These are phyloP conservation scores for Trichoderma reesei DNA, from an alignment of 495 filamentous ascomycete genomes.

Conservation along the genomic window DNA sequence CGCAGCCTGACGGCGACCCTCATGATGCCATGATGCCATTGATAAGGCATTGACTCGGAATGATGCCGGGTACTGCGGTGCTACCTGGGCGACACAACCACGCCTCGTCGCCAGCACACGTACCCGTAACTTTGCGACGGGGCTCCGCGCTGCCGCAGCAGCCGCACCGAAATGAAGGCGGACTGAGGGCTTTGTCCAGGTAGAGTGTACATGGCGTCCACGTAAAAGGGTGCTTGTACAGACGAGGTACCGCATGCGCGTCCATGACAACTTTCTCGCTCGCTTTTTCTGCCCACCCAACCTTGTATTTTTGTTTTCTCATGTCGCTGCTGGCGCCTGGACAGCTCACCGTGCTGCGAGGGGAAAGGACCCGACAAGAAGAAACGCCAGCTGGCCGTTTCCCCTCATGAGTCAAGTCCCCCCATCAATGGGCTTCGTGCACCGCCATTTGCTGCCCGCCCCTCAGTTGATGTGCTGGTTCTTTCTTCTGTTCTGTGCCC, in stretches of 20 bases:
- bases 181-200: too few relatives aligned
- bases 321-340: constrained; percentile 3
- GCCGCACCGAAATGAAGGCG: too few relatives aligned
- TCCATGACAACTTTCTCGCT: neutral
- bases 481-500: too few relatives aligned
- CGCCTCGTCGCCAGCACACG: neutral
- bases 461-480: neutral
- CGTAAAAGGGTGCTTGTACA: neutral
- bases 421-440: neutral
- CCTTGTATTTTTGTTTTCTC: neutral
- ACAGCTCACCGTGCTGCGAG: constrained; percentile 7
- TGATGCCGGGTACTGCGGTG: neutral
- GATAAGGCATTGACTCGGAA: neutral
- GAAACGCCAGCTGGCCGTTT: neutral
- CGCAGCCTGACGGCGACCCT: neutral
- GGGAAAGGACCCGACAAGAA: neutral
- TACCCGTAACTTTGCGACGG: too few relatives aligned
- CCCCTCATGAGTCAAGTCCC: neutral
- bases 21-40: neutral
- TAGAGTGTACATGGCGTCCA: too few relatives aligned
- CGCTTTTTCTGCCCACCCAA: neutral
- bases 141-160: too few relatives aligned
- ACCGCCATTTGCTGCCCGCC: neutral
- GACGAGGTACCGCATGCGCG: neutral
- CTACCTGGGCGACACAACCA: neutral